Conservation (phyloP, 2,329 filamentous ascomycete genomes). For the Metarhizium album region DNA sequence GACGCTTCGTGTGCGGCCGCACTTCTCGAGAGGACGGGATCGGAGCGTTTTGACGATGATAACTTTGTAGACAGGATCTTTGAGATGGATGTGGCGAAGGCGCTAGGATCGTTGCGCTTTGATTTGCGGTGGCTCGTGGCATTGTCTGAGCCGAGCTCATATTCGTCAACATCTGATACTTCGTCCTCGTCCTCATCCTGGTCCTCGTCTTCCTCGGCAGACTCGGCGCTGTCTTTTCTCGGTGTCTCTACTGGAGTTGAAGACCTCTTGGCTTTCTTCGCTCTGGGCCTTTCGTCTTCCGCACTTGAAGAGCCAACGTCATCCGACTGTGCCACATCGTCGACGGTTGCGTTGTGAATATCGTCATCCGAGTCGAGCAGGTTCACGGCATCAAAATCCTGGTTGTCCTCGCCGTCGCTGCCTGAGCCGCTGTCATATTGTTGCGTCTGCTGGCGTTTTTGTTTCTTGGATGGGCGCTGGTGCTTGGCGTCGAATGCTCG, state of each 20-base stretch:
- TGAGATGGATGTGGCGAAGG: conserved; percentile 85
- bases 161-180: conserved; percentile 22
- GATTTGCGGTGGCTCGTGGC: conserved; percentile 35
- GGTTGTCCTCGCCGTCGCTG: conserved; percentile 22
- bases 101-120: conserved; percentile 85
- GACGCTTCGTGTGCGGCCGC: conserved; percentile 62
- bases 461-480: conserved; percentile 38
- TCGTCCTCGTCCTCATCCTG: conserved; percentile 30
- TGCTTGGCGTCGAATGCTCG: conserved; percentile 19
- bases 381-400: conserved; percentile 40
- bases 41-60: conserved; percentile 65
- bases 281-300: conserved; percentile 21
- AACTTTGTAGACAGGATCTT: conserved; percentile 90
- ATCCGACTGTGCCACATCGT: conserved; percentile 34
- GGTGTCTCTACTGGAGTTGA: conserved; percentile 14
- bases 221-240: conserved; percentile 16
- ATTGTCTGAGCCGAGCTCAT: conserved; percentile 16
- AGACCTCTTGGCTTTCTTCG: conserved; percentile 13
- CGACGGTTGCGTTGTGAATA: conserved; percentile 40
- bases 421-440: conserved; percentile 44
- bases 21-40: conserved; percentile 85
- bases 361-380: conserved; percentile 48
- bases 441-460: conserved; percentile 32
- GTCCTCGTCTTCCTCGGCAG: conserved; percentile 25
- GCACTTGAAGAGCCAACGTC: conserved; percentile 25